phyloP scores from a whole-genome alignment of 805 yeast genomes.

The Candida piceae region DNA sequence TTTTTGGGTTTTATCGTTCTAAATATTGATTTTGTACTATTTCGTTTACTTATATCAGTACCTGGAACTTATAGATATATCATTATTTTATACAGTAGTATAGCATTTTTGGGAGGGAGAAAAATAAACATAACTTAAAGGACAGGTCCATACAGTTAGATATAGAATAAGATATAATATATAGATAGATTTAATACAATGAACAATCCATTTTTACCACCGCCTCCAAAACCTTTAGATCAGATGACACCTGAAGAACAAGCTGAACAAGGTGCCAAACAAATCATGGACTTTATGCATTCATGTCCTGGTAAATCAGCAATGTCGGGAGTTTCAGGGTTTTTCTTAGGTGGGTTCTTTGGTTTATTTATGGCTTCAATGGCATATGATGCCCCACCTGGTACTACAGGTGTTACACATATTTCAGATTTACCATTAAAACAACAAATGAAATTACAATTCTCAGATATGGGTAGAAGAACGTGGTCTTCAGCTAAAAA shows the following conservation, averaged over 20 bases:
- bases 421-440: constrained; percentile 82
- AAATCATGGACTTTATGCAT: constrained; percentile 78
- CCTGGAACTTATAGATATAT: too few relatives aligned
- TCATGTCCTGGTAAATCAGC: constrained; percentile 94
- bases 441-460: constrained; percentile 89
- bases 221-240: constrained; percentile 44
- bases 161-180: not conserved
- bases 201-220: constrained; percentile 34
- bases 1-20: too few relatives aligned
- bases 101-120: too few relatives aligned
- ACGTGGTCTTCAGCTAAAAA: constrained; percentile 88
- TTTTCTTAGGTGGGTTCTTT: constrained; percentile 90
- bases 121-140: too few relatives aligned
- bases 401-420: constrained; percentile 40
- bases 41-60: too few relatives aligned
- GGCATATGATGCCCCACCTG: constrained; percentile 80
- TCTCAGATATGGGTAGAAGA: constrained; percentile 86
- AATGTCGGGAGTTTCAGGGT: constrained; percentile 91
- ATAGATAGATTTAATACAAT: constrained; percentile 8
- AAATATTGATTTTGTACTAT: too few relatives aligned
- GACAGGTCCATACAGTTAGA: too few relatives aligned
- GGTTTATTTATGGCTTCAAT: constrained; percentile 91
- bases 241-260: constrained; percentile 90
- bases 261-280: constrained; percentile 83
- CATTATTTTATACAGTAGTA: too few relatives aligned